Evolutionary conservation across 257 asterid genomes (phyloP).

Genomic region (Solanum pinnatisectum): DNA sequence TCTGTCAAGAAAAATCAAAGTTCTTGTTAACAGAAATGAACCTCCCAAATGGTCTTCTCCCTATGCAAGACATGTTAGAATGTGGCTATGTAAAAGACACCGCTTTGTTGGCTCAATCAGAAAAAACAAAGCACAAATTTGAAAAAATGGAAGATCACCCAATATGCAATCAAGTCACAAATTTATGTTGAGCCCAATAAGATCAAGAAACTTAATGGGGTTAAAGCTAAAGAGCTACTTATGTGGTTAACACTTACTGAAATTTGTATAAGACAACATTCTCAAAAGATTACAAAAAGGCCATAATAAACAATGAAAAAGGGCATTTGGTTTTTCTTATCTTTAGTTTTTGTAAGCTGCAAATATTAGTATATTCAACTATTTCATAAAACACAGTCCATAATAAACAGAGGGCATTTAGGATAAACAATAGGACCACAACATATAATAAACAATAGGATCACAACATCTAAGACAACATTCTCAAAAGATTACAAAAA

Average conservation of each 20-base stretch:
- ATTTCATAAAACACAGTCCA: too few species aligned
- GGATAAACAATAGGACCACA: too few species aligned
- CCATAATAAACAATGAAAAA: too few species aligned
- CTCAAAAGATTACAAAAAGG: too few species aligned
- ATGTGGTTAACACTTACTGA: conserved; percentile 26
- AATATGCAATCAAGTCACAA: conserved; percentile 26
- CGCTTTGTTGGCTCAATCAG: conserved; percentile 33
- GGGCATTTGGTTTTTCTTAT: too few species aligned
- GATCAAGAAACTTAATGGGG: conserved; percentile 42
- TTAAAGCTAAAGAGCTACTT: conserved; percentile 30
- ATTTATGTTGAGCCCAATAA: conserved; percentile 23
- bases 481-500: too few species aligned
- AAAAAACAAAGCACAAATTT: conserved; percentile 28
- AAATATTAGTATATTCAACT: too few species aligned
- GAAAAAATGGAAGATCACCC: conserved; percentile 5
- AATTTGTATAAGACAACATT: too few species aligned
- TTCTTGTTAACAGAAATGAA: conserved; percentile 21
- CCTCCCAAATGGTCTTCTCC: conserved; percentile 31
- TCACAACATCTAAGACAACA: too few species aligned
- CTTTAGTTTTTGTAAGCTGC: too few species aligned
- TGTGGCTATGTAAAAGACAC: conserved; percentile 27
- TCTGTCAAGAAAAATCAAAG: conserved; percentile 24
- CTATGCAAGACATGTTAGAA: conserved; percentile 26
- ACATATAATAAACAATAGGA: too few species aligned
- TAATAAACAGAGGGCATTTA: too few species aligned